Evolutionary conservation across 2,329 filamentous ascomycete genomes (phyloP).

Genomic region (Pestalotiopsis sp.): DNA sequence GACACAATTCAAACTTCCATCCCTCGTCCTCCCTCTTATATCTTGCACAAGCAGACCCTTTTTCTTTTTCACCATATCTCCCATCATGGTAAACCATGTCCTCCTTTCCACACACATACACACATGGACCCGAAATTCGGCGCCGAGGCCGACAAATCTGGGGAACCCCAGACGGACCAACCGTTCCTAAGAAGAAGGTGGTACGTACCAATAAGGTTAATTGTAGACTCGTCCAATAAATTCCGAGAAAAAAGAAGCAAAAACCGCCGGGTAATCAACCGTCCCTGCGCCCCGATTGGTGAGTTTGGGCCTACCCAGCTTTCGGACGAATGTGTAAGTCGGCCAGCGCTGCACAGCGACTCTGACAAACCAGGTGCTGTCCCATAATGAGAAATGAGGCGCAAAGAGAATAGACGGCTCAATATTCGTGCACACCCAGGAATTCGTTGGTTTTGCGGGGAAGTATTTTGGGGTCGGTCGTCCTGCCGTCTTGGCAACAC

Average conservation of each 20-base stretch:
- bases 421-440: not conserved
- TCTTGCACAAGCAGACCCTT: not conserved
- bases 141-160: not conserved
- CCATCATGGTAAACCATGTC: not conserved
- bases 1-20: too few species aligned
- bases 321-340: too few species aligned
- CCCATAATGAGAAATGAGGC: too few species aligned
- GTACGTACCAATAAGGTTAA: not conserved
- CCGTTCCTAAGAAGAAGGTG: not conserved
- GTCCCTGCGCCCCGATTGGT: too few species aligned
- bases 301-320: too few species aligned
- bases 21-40: too few species aligned
- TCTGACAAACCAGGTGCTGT: too few species aligned
- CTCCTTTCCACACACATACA: too few species aligned
- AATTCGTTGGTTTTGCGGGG: not conserved
- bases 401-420: too few species aligned
- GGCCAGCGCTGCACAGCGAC: too few species aligned
- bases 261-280: too few species aligned
- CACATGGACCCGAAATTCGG: not conserved
- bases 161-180: not conserved
- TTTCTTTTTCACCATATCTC: not conserved
- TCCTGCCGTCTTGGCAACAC: not conserved
- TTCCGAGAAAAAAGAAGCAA: too few species aligned
- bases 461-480: not conserved
- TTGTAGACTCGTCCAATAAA: not conserved